Evolutionary conservation across 169 alveolate genomes (phyloP).

Genomic region (Plasmodium blacklocki): DNA sequence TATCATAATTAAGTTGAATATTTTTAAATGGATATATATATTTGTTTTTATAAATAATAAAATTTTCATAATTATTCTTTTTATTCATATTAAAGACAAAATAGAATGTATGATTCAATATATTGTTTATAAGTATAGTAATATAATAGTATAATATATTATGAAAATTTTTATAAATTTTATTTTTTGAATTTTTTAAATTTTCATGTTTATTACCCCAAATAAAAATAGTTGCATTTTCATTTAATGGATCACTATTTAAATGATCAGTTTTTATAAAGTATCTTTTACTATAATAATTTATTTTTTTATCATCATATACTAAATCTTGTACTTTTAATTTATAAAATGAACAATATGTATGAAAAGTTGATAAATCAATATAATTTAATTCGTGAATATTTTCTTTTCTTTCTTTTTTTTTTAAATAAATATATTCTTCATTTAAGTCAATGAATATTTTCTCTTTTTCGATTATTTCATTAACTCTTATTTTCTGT

Average conservation of each 20-base stretch:
- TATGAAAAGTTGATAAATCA: constrained; percentile 54
- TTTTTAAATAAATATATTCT: constrained; percentile 15
- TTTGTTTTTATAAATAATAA: constrained; percentile 53
- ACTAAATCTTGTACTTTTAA: constrained; percentile 39
- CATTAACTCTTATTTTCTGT: constrained; percentile 35
- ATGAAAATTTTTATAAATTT: constrained; percentile 1
- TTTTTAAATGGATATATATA: constrained; percentile 47
- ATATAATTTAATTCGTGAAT: constrained; percentile 38
- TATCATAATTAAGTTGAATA: too few species aligned
- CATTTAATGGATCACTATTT: constrained; percentile 74
- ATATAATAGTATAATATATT: constrained; percentile 41
- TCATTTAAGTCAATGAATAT: constrained; percentile 16
- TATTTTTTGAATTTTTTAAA: constrained; percentile 4
- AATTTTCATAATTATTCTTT: constrained; percentile 17
- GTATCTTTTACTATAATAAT: constrained; percentile 31
- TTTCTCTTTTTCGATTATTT: constrained; percentile 41
- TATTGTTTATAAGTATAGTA: constrained; percentile 26
- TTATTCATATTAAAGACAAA: constrained; percentile 15
- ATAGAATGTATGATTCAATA: constrained; percentile 56
- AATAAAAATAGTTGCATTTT: constrained; percentile 46
- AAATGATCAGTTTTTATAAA: constrained; percentile 72
- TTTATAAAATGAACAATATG: constrained; percentile 71
- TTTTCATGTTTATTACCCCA: constrained; percentile 58
- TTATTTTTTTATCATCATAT: constrained; percentile 5
- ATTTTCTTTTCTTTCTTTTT: not conserved